Base-by-base conservation (phyloP, 164 flowering plant species). In the Nymphaea thermarum region DNA sequence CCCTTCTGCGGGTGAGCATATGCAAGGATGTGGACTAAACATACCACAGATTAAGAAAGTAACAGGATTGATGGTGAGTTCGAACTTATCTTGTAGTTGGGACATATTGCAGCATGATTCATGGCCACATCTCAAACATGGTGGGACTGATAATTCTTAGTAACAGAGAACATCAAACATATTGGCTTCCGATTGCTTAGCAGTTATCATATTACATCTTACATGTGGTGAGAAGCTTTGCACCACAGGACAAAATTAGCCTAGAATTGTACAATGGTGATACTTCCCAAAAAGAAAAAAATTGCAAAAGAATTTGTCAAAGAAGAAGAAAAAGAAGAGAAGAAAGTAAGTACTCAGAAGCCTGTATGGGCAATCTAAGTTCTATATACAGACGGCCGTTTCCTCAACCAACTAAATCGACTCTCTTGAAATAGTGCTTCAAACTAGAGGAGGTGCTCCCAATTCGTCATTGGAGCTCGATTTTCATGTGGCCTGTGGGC, bases 401-500 rank as follows among this genome's bases (percentile, higher is more conserved):
- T 15, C 57, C 36, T 25, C 8, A 51, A 51, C 15, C 57, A 51
- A 51, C 57, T 51, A 51, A 51, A 51, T 8, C 57, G 12, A 3
- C 10, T 41, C 64, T 62, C n/a, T 17, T 0, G 64, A 55, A 55
- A 10, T 17, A 17, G 64, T 10, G 64, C 57, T 51, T 51, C 4
- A 51, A 51, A 51, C 14, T 15, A 51, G 57, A 8, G 57, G 14
- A 51, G 12, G 57, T 15, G 8, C 57, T 51, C 57, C 57, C 3
- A 62, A 74, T 65, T 71, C 65, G 43, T 66, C 63, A 71, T 82
- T 80, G 84, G 66, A 74, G 86, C 83, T 87, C 88, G 68, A 78
- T 66, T 82, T 85, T 86, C 93, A 86, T 85, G 62, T 91, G 87
- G 68, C 77, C 43, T 71, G 80, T 71, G n/a, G 85, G 72, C 60